Evolutionary conservation across 805 yeast species (phyloP), one percentile per base, ranked within the genome.

Genomic region (Candida easanensis): DNA sequence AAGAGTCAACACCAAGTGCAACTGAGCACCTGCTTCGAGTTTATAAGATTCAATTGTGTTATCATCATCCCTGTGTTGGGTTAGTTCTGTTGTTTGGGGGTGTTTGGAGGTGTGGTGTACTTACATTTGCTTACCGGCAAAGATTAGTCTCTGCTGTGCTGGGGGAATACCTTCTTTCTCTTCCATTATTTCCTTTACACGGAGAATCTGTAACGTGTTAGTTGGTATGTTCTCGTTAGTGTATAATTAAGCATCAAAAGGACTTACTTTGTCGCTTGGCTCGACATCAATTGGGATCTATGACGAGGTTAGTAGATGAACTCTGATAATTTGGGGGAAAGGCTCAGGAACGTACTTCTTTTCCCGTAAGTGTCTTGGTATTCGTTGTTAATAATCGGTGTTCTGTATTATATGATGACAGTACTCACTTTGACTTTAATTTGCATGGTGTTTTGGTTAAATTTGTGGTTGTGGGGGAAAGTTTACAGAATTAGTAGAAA

Each of bases 131-230:
- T 88, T 86, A 17, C 99, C 99, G 43, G 85, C 82, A 66, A 77
- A 88, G 56, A 91, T 83, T 52, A 91, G 79, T 53, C 96, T 79
- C 66, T 93, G 99, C 67, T 91, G 99, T 23, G 86, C 80, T 10
- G 98, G 97, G 2, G 98, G 97, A 43, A 91, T 91, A 2, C 98
- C 99, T 63, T 91, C 98, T 57, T 88, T 88, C 60, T 91, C 97
- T 63, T 93, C 98, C 69, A 91, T 79, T 61, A 84, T 77, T 61
- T 91, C 97, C 65, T 91, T 91, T 65, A 91, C 80, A 38, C 84
- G 78, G 48, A 79, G 75, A 45, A 87, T 71, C 76, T 53, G 16
- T 25, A 3, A 60, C 56, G 57, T 58, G 53, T 62, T 34, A 34
- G 37, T 20, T 15, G 14, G n/a, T n/a, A n/a, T n/a, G 15, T 20